phyloP scores from a whole-genome alignment of 257 asterid species.

The Rehmannia glutinosa region DNA sequence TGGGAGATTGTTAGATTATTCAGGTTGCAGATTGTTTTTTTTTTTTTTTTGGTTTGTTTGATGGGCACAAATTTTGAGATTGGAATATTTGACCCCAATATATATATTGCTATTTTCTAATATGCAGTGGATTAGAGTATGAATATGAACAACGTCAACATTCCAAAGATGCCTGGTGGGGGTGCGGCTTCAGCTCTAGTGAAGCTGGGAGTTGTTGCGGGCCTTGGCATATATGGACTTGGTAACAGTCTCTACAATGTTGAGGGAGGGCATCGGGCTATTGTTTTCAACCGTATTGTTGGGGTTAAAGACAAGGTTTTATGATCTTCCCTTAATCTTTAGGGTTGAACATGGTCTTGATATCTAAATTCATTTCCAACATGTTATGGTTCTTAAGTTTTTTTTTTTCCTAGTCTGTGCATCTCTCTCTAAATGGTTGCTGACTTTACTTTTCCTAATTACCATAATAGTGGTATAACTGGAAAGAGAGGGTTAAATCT shows the following conservation, averaged over 20 bases:
- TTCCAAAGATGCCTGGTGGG: constrained; percentile 58
- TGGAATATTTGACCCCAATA: neutral
- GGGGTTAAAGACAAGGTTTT: constrained; percentile 64
- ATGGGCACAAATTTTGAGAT: neutral
- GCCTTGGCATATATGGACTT: constrained; percentile 50
- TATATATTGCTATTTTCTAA: neutral
- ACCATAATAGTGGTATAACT: neutral
- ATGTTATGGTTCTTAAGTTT: neutral
- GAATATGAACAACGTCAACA: constrained; percentile 42
- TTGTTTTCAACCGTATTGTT: constrained; percentile 65
- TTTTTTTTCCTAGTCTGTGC: neutral
- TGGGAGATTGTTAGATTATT: too few species aligned
- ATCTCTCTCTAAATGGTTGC: neutral
- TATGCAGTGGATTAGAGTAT: constrained; percentile 31
- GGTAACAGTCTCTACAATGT: constrained; percentile 70
- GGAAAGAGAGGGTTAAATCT: neutral
- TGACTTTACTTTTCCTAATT: neutral
- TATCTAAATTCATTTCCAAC: neutral
- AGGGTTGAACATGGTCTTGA: neutral
- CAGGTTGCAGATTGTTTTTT: neutral
- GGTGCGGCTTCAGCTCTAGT: constrained; percentile 43
- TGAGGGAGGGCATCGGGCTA: constrained; percentile 80
- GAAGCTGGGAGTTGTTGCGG: constrained; percentile 45
- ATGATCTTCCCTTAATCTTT: neutral
- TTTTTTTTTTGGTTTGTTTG: neutral